phyloP scores from a whole-genome alignment of 1,284 basidiomycete species.

The Rhodofomes roseus region DNA sequence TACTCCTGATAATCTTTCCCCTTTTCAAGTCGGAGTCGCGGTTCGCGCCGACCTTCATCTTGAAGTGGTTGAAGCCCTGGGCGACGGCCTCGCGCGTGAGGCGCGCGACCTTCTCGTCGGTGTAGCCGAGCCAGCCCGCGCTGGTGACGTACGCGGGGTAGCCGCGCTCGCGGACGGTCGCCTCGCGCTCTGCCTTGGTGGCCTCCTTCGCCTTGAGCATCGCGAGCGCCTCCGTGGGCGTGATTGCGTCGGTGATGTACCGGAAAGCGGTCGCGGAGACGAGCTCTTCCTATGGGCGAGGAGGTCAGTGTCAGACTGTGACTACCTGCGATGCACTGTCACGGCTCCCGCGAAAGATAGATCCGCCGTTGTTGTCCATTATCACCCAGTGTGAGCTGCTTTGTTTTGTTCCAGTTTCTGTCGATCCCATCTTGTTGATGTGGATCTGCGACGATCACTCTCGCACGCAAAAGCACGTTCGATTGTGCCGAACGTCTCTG shows the following conservation, averaged over 20 bases:
- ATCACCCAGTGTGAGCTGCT: background rate
- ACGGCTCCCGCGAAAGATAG: background rate
- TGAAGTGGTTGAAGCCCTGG: slow-evolving; percentile 93
- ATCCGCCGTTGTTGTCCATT: background rate
- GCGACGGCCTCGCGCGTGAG: slow-evolving; percentile 84
- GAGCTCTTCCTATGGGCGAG: slow-evolving; percentile 66
- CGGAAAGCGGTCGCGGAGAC: slow-evolving; percentile 83
- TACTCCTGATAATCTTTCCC: slow-evolving; percentile 83
- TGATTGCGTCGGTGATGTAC: slow-evolving; percentile 93
- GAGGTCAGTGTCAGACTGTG: background rate
- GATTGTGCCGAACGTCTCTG: background rate
- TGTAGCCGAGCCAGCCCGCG: slow-evolving; percentile 91
- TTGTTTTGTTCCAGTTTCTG: background rate
- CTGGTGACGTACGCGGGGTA: slow-evolving; percentile 96
- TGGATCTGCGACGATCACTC: background rate
- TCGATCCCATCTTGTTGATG: background rate
- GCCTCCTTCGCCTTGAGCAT: slow-evolving; percentile 78
- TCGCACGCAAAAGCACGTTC: background rate
- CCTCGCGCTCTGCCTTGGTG: slow-evolving; percentile 77
- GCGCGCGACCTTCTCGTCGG: slow-evolving; percentile 86
- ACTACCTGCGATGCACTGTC: too few species aligned
- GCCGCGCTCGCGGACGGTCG: slow-evolving; percentile 64
- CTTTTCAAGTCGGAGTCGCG: slow-evolving; percentile 82
- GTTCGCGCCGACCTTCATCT: slow-evolving; percentile 94
- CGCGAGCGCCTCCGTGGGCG: slow-evolving; percentile 82